These are phyloP conservation scores for Talaromyces sp. DNA, from an alignment of 2,329 filamentous ascomycete species.

Conservation along the genomic window DNA sequence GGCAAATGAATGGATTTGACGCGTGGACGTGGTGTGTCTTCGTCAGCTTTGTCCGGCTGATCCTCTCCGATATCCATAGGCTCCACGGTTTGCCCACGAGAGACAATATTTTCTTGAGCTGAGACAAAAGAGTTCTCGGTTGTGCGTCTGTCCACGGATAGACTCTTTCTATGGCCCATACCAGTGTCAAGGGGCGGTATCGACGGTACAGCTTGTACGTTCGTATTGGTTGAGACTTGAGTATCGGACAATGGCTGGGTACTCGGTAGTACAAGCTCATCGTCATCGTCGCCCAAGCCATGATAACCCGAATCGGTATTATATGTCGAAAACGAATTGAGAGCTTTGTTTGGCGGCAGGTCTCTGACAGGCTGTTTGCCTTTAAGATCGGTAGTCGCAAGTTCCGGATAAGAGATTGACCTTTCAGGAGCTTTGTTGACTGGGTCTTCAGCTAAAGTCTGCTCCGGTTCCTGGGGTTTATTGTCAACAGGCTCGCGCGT, in stretches of 20 bases:
- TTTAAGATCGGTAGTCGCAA: background rate
- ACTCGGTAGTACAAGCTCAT: slow-evolving; percentile 35
- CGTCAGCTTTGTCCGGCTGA: slow-evolving; percentile 19
- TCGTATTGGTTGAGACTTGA: slow-evolving; percentile 21
- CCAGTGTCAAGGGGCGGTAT: slow-evolving; percentile 14
- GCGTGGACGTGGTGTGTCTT: slow-evolving; percentile 16
- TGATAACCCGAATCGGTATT: slow-evolving; percentile 47
- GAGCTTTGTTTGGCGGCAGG: slow-evolving; percentile 22
- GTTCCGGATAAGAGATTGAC: slow-evolving; percentile 1
- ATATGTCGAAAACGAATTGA: slow-evolving; percentile 37
- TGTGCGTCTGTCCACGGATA: slow-evolving; percentile 32
- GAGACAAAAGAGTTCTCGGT: slow-evolving; percentile 46
- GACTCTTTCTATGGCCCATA: slow-evolving; percentile 20
- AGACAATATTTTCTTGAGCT: slow-evolving; percentile 35
- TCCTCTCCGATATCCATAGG: slow-evolving; percentile 30
- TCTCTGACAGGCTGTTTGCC: slow-evolving; percentile 13
- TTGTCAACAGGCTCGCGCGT: slow-evolving; percentile 16
- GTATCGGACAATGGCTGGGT: slow-evolving; percentile 14
- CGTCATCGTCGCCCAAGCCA: slow-evolving; percentile 40
- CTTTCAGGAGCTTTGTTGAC: background rate
- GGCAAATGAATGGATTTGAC: slow-evolving; percentile 13
- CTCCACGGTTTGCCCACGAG: slow-evolving; percentile 34
- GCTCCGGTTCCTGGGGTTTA: background rate
- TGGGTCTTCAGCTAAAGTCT: background rate
- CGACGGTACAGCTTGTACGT: background rate